A percentile compares a stretch with the other conserved stretches of the same genome.
Evolutionary conservation across 192 early-diverging fungal species (phyloP).

Genomic region (Mortierella antarctica): DNA sequence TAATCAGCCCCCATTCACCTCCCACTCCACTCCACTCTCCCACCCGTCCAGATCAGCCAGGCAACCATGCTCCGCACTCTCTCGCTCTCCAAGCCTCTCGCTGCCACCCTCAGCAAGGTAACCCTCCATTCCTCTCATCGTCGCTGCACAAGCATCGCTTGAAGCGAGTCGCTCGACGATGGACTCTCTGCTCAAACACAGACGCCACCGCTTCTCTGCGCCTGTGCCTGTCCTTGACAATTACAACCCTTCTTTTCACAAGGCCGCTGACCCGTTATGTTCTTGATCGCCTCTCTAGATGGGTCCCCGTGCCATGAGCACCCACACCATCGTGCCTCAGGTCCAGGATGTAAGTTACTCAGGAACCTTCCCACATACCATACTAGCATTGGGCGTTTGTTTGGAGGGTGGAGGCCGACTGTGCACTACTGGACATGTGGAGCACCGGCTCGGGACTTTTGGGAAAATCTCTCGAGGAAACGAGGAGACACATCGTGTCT

Average conservation of each 20-base stretch:
- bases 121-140: background rate
- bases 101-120: slow-evolving; percentile 47
- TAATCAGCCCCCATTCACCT: slow-evolving; percentile 2
- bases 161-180: background rate
- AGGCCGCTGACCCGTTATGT: background rate
- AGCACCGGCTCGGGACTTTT: background rate
- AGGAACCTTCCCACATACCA: background rate
- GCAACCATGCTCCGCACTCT: slow-evolving; percentile 44
- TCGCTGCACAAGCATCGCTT: background rate
- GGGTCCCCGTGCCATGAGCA: slow-evolving; percentile 56
- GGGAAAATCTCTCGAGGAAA: background rate
- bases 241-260: background rate
- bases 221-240: background rate
- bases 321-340: slow-evolving; percentile 40
- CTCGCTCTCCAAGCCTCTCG: slow-evolving; percentile 45
- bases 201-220: background rate
- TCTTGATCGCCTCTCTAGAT: slow-evolving; percentile 16
- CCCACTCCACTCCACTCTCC: background rate
- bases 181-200: background rate
- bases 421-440: background rate
- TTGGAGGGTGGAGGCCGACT: background rate
- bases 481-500: background rate
- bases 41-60: slow-evolving; percentile 10
- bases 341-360: slow-evolving; percentile 49
- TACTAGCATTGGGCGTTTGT: background rate